Evolutionary conservation across 2,329 filamentous ascomycete genomes (phyloP), one percentile per base, ranked within the genome.

Genomic region (Fusarium pseudograminearum): DNA sequence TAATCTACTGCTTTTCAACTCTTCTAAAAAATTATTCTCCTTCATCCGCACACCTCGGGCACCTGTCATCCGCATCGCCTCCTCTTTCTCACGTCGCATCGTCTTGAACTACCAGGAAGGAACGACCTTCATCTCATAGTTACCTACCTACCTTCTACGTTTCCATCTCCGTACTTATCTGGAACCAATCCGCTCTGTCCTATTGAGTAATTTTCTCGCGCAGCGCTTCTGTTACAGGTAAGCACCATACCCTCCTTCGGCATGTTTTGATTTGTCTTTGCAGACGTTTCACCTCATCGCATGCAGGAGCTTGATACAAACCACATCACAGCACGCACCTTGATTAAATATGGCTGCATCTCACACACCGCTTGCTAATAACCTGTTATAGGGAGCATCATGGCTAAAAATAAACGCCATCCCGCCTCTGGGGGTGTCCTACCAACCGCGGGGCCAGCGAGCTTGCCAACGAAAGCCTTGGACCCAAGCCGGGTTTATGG

Each of bases 401-500:
- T 74, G 70, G 52, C 57, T 58, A 52, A 58, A 41, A 26, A 48
- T 58, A 55, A 58, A 33, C 30, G 48, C 44, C 65, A 45, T 10
- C 38, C 46, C 46, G 61, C 26, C 44, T 28, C 33, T 34, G 41
- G 40, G 57, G 56, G 57, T 30, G 65, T 58, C 30, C 55, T 68
- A 40, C 44, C 47, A 42, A 50, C 64, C 28, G 30, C n/a, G n/a
- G 59, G 59, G 36, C 64, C 50, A 50, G 65, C 73, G 38, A 51
- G 65, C 8, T 46, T 72, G 36, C 46, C 65, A 15, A 45, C 69
- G 20, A 46, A 62, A n/a, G 48, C 69, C 18, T 44, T 69, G 11
- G 51, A 66, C 26, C 69, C 75, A 22, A 57, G 69, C 24, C 65
- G 76, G 30, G 62, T 73, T 14, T 44, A 70, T n/a, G 75, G 73